Evolutionary conservation across 2,329 filamentous ascomycete species (phyloP), one percentile per base, ranked within the genome.

Genomic region (Arthroderma sp.): DNA sequence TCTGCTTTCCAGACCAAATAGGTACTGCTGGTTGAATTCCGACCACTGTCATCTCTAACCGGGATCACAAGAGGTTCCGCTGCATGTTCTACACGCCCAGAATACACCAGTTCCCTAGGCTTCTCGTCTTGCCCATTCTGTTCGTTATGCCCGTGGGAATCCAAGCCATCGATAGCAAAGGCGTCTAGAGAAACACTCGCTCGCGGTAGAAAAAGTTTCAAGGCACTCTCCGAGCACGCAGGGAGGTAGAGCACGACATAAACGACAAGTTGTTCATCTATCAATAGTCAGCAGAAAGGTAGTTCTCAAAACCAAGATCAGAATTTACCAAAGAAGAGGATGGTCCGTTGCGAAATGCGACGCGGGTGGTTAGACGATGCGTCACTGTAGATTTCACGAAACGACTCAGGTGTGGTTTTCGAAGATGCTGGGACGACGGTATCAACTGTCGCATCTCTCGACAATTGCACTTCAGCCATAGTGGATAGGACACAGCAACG

Each of bases 231-330:
- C 15, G 71, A 68, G 51, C 70, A 68, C 45, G 68, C 58, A 33
- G 71, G 69, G 9, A 73, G 67, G 49, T 71, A 62, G 32, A 77
- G 62, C 33, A 75, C 65, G 39, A 75, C 59, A 52, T 72, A 69
- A 15, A 71, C 66, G 22, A 67, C 64, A 32, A 74, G 62, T 38
- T 65, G 61, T 62, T 78, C 74, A 70, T 78, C 74, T 77, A 59
- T 48, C 52, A 54, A 29, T 47, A 53, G 65, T 73, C 55, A 74
- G 69, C 69, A 69, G 72, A 65, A 69, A 48, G 56, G 56, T 51
- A 49, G 50, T 45, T 33, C 6, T 36, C 6, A 33, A 10, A 33
- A n/a, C 22, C 11, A 45, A 33, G 39, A 36, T 22, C 2, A 37
- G 8, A 34, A 43, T 60, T 39, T 60, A 68, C 73, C 73, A 51